Conservation (phyloP, 1,284 basidiomycete genomes). For the Ustilago loliicola region DNA sequence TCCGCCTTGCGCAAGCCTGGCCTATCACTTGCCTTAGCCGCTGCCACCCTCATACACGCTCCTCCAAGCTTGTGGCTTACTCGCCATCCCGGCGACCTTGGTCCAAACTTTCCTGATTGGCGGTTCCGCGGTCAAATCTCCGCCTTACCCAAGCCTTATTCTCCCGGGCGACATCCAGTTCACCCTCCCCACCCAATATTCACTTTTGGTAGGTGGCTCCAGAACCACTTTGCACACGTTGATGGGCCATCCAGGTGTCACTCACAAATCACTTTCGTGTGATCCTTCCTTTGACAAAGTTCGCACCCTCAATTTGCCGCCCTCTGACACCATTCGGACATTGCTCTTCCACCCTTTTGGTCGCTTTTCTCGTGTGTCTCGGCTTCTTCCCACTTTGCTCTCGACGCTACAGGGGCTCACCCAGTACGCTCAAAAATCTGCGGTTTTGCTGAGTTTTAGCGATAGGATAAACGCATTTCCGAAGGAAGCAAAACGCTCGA, state of each 20-base stretch:
- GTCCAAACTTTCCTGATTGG: background rate
- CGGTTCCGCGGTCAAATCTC: conserved; percentile 6
- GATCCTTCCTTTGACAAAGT: conserved; percentile 2
- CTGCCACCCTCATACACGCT: background rate
- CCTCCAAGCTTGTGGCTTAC: conserved; percentile 4
- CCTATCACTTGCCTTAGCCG: background rate
- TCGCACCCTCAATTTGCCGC: conserved; percentile 1
- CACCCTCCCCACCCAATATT: background rate
- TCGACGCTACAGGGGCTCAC: background rate
- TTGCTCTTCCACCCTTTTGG: background rate
- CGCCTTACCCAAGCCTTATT: too few relatives aligned
- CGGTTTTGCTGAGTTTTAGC: too few relatives aligned
- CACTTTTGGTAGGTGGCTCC: background rate
- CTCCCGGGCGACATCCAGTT: background rate
- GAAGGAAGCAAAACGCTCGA: background rate
- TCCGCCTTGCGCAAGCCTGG: background rate
- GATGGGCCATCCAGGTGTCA: conserved; percentile 10
- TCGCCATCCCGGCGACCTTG: background rate
- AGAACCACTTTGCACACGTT: background rate
- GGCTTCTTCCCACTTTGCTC: conserved; percentile 16
- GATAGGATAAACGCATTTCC: background rate
- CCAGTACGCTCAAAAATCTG: too few relatives aligned
- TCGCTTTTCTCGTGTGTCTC: conserved; percentile 29
- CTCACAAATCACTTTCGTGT: background rate
- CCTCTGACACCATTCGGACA: conserved; percentile 3